phyloP scores from a whole-genome alignment of 202 grass and related monocot genomes.

The Setaria italica region DNA sequence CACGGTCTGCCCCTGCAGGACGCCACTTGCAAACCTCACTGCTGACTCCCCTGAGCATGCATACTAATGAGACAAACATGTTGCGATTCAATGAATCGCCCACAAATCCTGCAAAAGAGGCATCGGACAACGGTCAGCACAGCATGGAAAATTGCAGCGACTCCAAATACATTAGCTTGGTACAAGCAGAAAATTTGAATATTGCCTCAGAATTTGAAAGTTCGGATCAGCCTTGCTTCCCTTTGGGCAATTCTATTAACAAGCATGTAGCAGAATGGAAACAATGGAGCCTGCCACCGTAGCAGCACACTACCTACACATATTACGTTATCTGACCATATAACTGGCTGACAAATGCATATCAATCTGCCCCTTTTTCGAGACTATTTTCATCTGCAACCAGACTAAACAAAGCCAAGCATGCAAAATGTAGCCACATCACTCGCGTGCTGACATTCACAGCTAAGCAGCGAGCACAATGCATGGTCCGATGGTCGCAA shows the following conservation, averaged over 20 bases:
- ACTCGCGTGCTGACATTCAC: not conserved
- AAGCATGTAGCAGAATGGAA: not conserved
- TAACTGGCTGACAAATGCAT: not conserved
- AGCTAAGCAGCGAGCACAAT: slow-evolving; percentile 7
- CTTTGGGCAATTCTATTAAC: not conserved
- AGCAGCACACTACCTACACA: not conserved
- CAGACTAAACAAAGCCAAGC: not conserved
- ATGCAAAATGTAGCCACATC: not conserved
- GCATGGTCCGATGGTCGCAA: not conserved
- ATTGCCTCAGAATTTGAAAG: not conserved
- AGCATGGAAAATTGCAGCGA: not conserved
- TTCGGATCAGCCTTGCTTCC: not conserved
- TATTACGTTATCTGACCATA: not conserved
- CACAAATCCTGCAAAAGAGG: slow-evolving; percentile 74
- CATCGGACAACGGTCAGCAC: not conserved
- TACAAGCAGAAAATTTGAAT: not conserved
- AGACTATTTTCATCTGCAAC: not conserved
- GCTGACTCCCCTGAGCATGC: slow-evolving; percentile 76
- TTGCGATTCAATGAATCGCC: slow-evolving; percentile 96
- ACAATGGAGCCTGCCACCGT: not conserved
- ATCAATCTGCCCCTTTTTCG: not conserved
- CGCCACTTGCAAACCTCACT: slow-evolving; percentile 80
- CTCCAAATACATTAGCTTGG: not conserved
- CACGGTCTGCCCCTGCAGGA: slow-evolving; percentile 76
- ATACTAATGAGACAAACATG: slow-evolving; percentile 88